Evolutionary conservation across 2,329 filamentous ascomycete genomes (phyloP).

Genomic region (Calycina marina): DNA sequence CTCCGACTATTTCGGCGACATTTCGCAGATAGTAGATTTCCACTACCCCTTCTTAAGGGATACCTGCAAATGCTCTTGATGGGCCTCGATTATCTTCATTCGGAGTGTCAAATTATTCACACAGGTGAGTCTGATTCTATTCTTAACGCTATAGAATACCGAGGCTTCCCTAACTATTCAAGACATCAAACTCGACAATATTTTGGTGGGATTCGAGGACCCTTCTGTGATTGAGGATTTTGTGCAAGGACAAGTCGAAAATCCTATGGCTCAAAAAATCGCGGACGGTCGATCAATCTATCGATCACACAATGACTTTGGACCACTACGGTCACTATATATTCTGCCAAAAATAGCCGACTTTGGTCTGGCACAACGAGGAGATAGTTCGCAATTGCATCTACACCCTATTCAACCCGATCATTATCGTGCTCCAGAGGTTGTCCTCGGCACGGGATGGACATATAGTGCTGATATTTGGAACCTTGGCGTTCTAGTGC

Average conservation of each 20-base stretch:
- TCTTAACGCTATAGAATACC: neutral
- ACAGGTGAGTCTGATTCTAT: slow-evolving; percentile 5
- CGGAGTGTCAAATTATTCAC: slow-evolving; percentile 8
- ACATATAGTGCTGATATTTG: slow-evolving; percentile 22
- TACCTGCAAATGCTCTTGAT: slow-evolving; percentile 5
- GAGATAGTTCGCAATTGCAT: slow-evolving; percentile 1
- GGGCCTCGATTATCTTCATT: slow-evolving; percentile 9
- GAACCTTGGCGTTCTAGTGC: slow-evolving; percentile 23
- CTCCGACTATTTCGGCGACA: slow-evolving; percentile 5
- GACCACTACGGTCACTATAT: slow-evolving; percentile 3
- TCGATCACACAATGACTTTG: slow-evolving; percentile 8
- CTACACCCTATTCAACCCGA: slow-evolving; percentile 12
- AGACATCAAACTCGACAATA: slow-evolving; percentile 9
- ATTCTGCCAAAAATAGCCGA: slow-evolving; percentile 6
- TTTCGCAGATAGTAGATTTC: slow-evolving; percentile 1
- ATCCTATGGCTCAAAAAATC: slow-evolving; percentile 2
- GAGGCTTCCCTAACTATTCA: neutral
- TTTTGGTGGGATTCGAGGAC: slow-evolving; percentile 10
- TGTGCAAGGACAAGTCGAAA: slow-evolving; percentile 1
- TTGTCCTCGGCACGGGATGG: slow-evolving; percentile 24
- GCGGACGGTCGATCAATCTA: slow-evolving; percentile 2
- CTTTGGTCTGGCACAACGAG: slow-evolving; percentile 6
- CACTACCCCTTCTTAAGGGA: slow-evolving; percentile 6
- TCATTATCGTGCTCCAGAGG: slow-evolving; percentile 21
- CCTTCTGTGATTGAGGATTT: slow-evolving; percentile 5